These are phyloP conservation scores for Pseudopithomyces maydicus DNA, from an alignment of 2,329 filamentous ascomycete species.

Conservation along the genomic window DNA sequence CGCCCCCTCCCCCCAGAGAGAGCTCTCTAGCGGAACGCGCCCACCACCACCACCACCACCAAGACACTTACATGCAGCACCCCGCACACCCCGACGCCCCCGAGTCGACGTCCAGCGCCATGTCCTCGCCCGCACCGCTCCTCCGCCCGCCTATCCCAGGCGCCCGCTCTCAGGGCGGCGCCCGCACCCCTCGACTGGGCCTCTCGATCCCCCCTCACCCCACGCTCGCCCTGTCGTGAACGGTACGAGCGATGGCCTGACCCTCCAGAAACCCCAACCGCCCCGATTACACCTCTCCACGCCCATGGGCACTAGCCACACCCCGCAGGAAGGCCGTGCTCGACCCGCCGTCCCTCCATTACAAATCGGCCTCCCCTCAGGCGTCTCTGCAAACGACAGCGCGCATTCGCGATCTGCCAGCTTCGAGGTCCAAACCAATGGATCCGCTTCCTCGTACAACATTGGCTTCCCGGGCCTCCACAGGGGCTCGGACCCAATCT, in stretches of 20 bases:
- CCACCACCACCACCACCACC: neutral
- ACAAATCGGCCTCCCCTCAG: constrained; percentile 64
- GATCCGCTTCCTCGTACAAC: constrained; percentile 81
- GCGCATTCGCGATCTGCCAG: constrained; percentile 83
- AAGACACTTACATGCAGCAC: constrained; percentile 31
- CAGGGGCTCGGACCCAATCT: constrained; percentile 78
- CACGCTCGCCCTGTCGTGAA: constrained; percentile 79
- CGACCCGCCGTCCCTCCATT: constrained; percentile 59
- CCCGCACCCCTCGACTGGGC: constrained; percentile 76
- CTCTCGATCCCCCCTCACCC: constrained; percentile 90
- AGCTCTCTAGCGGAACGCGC: neutral
- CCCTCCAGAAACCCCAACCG: constrained; percentile 62
- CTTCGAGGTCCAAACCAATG: constrained; percentile 79
- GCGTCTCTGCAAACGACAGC: constrained; percentile 79
- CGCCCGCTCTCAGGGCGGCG: constrained; percentile 59
- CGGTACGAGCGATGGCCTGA: constrained; percentile 50
- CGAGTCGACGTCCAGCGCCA: constrained; percentile 49
- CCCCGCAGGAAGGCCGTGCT: constrained; percentile 70
- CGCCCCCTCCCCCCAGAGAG: neutral
- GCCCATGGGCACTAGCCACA: constrained; percentile 79
- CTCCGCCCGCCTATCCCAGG: constrained; percentile 83
- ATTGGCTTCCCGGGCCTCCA: constrained; percentile 80
- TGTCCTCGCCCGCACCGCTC: constrained; percentile 79
- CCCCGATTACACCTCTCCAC: constrained; percentile 87
- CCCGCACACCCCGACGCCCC: constrained; percentile 21